Conservation (phyloP, 371 early-diverging fungal genomes). For the Rhizopus delemar region DNA sequence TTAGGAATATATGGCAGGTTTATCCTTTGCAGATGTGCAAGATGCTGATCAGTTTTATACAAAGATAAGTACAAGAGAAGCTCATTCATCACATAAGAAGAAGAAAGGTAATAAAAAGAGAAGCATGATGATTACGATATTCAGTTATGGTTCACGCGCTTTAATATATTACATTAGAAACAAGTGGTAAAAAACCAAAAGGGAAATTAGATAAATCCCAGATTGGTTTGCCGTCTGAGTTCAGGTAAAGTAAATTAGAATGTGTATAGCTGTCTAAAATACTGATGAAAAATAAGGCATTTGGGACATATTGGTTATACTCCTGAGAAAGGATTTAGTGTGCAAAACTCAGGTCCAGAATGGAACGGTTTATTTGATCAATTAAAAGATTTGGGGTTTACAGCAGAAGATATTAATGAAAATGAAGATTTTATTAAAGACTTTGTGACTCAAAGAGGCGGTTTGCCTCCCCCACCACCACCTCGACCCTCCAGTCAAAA, state of each 20-base stretch:
- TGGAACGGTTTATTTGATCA: constrained; percentile 72
- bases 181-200: constrained; percentile 36
- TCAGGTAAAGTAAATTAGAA: constrained; percentile 47
- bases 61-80: constrained; percentile 63
- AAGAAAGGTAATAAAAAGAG: constrained; percentile 36
- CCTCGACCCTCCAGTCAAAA: constrained; percentile 21
- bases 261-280: background rate
- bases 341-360: constrained; percentile 79
- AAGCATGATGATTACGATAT: background rate
- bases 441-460: constrained; percentile 48
- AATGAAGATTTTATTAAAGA: constrained; percentile 52
- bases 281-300: constrained; percentile 47
- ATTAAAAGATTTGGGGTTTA: constrained; percentile 47
- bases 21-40: constrained; percentile 82
- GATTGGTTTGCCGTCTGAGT: constrained; percentile 78
- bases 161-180: constrained; percentile 13
- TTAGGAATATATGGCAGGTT: constrained; percentile 75
- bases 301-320: constrained; percentile 80
- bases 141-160: background rate
- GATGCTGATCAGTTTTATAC: constrained; percentile 81
- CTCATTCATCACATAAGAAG: constrained; percentile 35
- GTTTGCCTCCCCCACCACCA: constrained; percentile 31
- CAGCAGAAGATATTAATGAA: constrained; percentile 43
- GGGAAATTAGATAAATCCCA: constrained; percentile 70
- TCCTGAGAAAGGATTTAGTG: constrained; percentile 80